Base-by-base conservation (phyloP, 2,329 filamentous ascomycete species). In the Hypoxylon sp. region DNA sequence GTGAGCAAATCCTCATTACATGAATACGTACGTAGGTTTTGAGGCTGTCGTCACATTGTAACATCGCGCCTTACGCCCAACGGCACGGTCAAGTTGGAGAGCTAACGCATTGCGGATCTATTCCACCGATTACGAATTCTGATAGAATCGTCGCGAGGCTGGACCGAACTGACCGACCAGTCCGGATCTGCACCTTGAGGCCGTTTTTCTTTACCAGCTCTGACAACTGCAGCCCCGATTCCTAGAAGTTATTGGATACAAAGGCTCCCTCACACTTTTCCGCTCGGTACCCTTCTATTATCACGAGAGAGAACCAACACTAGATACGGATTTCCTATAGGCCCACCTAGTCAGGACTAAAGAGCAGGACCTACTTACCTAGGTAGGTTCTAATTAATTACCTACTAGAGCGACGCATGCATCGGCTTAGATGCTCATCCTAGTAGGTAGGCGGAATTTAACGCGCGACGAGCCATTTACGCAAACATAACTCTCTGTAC, bases 1-100 rank as follows among this genome's bases (percentile, higher is more conserved):
- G 51, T n/a, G 19, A 43, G 43, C 17, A 56, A 51, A 53, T 50
- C 43, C 13, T 41, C 34, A 60, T 10, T 36, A 48, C 19, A 62
- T 55, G 38, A 52, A 60, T 60, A n/a, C n/a, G n/a, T n/a, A n/a
- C n/a, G n/a, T n/a, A 55, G 21, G 10, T 36, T 21, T 45, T 21
- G 30, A 62, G 25, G 36, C 28, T 60, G 48, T 63, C 63, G 63
- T 66, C 66, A 70, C 61, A 63, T 68, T 41, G 61, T 65, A 13
- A 63, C 68, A 65, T 65, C 61, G 59, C 60, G 58, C 21, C 23
- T 46, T 60, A 34, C 25, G 43, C 19, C 32, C 23, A 57, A 60
- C 51, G 48, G 50, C 53, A 6, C 38, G 52, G 36, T 11, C 28
- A 30, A 32, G 34, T 43, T 21, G 43, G 34, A 50, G 28, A 25